Evolutionary conservation across 164 flowering plant genomes (phyloP), one percentile per base, ranked within the genome.

Genomic region (Vitis riparia): DNA sequence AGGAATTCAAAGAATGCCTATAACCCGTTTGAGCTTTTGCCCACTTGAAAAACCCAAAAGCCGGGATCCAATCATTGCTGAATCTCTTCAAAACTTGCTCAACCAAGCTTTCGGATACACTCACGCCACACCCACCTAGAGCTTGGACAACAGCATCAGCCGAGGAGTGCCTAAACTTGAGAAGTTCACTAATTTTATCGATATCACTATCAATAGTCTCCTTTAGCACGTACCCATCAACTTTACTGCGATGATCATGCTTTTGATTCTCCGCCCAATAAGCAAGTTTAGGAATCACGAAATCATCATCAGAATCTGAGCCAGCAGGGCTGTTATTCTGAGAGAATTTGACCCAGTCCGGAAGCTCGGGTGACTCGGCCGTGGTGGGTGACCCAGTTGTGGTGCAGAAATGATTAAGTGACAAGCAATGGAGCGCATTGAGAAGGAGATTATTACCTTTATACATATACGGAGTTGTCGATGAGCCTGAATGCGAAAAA

Each of bases 41-140:
- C 96, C 92, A 88, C 60, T 51, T 78, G 84, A 88, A 90, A 65
- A 86, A 63, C 19, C 87, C 91, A 55, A 81, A 86, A 61, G 96
- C 85, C 3, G 76, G 62, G 15, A 77, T 65, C 92, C 93, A 90
- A 14, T 86, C 82, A 76, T 82, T 81, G 79, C 76, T 73, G 63
- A 82, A 90, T 63, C 89, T 81, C 77, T 67, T 79, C 79, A 87
- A 68, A 30, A 86, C 55, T 70, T 75, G 87, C 16, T 76, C 77
- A 59, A 87, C 76, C 78, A 84, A 70, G 53, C 59, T 61, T 55
- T 76, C 73, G 0, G 87, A 78, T 55, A 73, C 66, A 59, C 17
- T 16, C 0, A 81, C 37, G 69, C 65, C 63, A 57, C 76, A 76
- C 56, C 75, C 74, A 61, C 65, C 71, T n/a, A 91, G 55, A 56